phyloP scores from a whole-genome alignment of 352 stramenopile genomes.

The Phytophthora vignae region DNA sequence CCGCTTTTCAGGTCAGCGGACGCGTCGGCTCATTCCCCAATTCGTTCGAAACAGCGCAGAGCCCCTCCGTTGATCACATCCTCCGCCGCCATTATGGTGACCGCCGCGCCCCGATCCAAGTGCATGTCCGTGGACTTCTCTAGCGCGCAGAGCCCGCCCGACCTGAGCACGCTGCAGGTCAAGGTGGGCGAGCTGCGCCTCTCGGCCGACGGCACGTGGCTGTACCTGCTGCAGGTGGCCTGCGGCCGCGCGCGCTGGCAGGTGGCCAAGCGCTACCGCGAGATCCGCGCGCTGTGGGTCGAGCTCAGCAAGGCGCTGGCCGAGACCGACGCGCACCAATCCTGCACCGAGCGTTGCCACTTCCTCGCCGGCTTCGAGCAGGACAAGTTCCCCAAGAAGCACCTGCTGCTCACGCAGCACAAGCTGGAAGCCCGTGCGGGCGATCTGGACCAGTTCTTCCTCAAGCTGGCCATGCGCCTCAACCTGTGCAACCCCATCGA shows the following conservation, averaged over 20 bases:
- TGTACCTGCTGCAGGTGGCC: slow-evolving; percentile 73
- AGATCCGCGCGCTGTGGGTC: slow-evolving; percentile 78
- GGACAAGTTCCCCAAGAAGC: slow-evolving; percentile 84
- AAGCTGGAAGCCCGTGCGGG: slow-evolving; percentile 61
- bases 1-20: slow-evolving; percentile 6
- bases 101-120: slow-evolving; percentile 29
- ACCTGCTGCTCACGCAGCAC: slow-evolving; percentile 71
- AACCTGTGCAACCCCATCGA: slow-evolving; percentile 65
- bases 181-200: slow-evolving; percentile 64
- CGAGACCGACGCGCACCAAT: slow-evolving; percentile 23
- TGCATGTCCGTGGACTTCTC: slow-evolving; percentile 35
- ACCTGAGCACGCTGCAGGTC: slow-evolving; percentile 66
- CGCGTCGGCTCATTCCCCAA: slow-evolving; percentile 28
- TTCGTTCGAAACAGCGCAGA: slow-evolving; percentile 1
- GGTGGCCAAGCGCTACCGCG: slow-evolving; percentile 69
- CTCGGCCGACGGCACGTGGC: slow-evolving; percentile 65
- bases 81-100: slow-evolving; percentile 14
- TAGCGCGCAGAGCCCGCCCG: slow-evolving; percentile 12
- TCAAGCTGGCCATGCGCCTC: slow-evolving; percentile 70
- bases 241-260: slow-evolving; percentile 58
- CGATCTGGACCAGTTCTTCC: slow-evolving; percentile 68
- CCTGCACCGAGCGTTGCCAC: slow-evolving; percentile 68
- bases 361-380: slow-evolving; percentile 71
- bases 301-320: slow-evolving; percentile 48
- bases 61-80: background rate